Evolutionary conservation across 345 rosid species (phyloP), one percentile per base, ranked within the genome.

Genomic region (Citrus medica): DNA sequence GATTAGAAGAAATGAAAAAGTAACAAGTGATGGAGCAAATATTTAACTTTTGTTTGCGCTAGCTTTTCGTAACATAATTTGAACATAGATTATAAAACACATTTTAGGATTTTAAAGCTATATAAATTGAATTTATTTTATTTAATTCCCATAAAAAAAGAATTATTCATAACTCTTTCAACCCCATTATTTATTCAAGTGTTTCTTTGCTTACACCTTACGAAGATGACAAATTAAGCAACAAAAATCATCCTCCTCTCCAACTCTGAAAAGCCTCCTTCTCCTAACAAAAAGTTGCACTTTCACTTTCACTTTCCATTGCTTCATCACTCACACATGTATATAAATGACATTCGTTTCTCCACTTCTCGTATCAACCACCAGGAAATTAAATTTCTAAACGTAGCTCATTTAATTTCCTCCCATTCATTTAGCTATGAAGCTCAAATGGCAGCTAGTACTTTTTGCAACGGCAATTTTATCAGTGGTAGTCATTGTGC

Each of bases 181-280:
- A 2, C 55, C 25, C 71, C 28, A 35, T 13, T 7, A 63, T 13
- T 1, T 7, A 46, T 64, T 30, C 51, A 53, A 60, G 46, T 22
- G 51, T 82, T 66, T 74, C 87, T 84, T 87, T 67, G 83, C 94
- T 87, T 86, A 80, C 85, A 91, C 79, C 78, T 78, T 76, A 93
- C 85, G 93, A 85, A 85, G 80, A 81, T 13, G 51, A 74, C 27
- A 78, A 81, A 76, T 13, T 46, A 75, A 16, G 78, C 78, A 87
- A 86, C 85, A 87, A 86, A 79, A 82, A 71, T 53, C 78, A 67
- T 75, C 80, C 65, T 66, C 81, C 80, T 81, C 87, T 77, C 86
- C 83, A 78, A 75, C 89, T 67, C 69, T 70, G 90, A 88, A 84
- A 88, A 81, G n/a, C 28, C 66, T 79, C 55, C 75, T 73, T 61